phyloP scores from a whole-genome alignment of 345 rosid species.

The Eucalyptus pauciflora region DNA sequence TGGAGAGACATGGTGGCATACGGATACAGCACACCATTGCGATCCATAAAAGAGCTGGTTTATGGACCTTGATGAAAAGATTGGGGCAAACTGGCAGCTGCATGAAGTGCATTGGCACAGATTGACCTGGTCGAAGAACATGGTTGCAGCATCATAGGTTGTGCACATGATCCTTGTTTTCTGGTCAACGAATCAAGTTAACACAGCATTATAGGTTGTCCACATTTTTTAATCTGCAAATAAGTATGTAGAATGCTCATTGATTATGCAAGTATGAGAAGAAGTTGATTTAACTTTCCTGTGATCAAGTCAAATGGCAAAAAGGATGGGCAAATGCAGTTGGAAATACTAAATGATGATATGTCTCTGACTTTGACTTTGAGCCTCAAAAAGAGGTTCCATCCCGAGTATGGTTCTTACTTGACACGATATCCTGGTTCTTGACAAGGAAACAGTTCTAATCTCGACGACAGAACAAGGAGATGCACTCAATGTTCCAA shows the following conservation, averaged over 20 bases:
- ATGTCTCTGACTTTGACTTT: not conserved
- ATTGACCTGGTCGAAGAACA: not conserved
- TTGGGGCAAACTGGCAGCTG: not conserved
- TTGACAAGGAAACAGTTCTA: not conserved
- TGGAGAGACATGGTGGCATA: conserved; percentile 67
- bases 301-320: not conserved
- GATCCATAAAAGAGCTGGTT: conserved; percentile 54
- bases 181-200: not conserved
- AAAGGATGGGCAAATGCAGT: not conserved
- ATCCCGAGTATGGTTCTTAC: not conserved
- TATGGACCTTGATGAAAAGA: conserved; percentile 26
- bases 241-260: not conserved
- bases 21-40: conserved; percentile 53
- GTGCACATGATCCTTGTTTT: not conserved
- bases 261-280: not conserved
- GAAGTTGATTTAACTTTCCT: not conserved
- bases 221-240: not conserved
- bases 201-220: not conserved
- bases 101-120: not conserved
- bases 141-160: not conserved
- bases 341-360: not conserved
- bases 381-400: not conserved
- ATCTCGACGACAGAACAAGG: not conserved
- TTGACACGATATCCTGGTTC: not conserved
- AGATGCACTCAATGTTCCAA: not conserved